These are phyloP conservation scores for Domatiomyces globalis DNA, from an alignment of 2,329 filamentous ascomycete species.

Conservation along the genomic window DNA sequence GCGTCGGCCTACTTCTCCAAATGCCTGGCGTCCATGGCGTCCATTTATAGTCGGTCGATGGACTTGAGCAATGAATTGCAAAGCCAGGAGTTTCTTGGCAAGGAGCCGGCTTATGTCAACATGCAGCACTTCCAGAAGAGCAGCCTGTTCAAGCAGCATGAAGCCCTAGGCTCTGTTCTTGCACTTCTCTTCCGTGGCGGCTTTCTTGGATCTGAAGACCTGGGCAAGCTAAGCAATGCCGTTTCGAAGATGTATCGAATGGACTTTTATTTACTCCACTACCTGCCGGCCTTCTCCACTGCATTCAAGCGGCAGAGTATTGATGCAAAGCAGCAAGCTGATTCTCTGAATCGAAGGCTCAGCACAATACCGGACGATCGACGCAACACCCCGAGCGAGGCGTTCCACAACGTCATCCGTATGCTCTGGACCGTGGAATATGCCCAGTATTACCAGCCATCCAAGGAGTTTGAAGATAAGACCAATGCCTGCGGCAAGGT, in stretches of 20 bases:
- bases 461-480: slow-evolving; percentile 1
- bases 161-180: slow-evolving; percentile 68
- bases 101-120: slow-evolving; percentile 55
- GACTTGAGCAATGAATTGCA: slow-evolving; percentile 62
- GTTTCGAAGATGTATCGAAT: slow-evolving; percentile 46
- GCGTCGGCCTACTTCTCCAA: slow-evolving; percentile 54
- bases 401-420: slow-evolving; percentile 63
- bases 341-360: slow-evolving; percentile 44
- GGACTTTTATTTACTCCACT: slow-evolving; percentile 61
- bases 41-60: slow-evolving; percentile 63
- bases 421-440: slow-evolving; percentile 90
- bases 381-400: slow-evolving; percentile 37
- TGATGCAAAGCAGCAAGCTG: background rate
- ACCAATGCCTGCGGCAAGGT: slow-evolving; percentile 51
- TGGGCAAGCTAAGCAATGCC: slow-evolving; percentile 54
- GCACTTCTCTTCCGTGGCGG: slow-evolving; percentile 64
- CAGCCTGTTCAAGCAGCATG: slow-evolving; percentile 78
- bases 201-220: slow-evolving; percentile 56
- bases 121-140: slow-evolving; percentile 65
- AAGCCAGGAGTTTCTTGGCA: slow-evolving; percentile 60
- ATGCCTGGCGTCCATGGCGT: slow-evolving; percentile 61
- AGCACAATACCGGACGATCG: slow-evolving; percentile 28
- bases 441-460: slow-evolving; percentile 65
- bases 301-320: slow-evolving; percentile 60
- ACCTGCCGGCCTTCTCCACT: slow-evolving; percentile 63